phyloP scores from a whole-genome alignment of 2,329 filamentous ascomycete genomes.

The Paracorniculantispora psalliotae region DNA sequence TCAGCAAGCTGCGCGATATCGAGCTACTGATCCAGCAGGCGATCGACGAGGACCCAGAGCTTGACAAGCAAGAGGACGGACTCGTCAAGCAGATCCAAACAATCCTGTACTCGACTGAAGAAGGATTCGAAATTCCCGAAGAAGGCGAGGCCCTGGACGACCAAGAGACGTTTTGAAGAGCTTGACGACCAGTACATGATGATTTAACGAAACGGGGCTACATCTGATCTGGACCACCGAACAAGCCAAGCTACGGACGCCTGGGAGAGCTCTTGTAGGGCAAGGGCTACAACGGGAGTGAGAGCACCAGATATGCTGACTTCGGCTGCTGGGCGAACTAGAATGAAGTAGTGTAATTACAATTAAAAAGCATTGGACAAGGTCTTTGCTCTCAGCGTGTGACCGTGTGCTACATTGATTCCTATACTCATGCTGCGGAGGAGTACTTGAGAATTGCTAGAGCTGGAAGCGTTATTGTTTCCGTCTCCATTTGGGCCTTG shows the following conservation, averaged over 20 bases:
- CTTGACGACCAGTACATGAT: neutral
- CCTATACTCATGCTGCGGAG: no score
- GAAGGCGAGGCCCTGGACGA: conserved; percentile 68
- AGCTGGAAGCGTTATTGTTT: no score
- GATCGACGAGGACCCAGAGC: conserved; percentile 83
- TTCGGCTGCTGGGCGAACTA: neutral
- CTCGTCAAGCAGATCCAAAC: conserved; percentile 94
- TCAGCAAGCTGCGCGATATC: conserved; percentile 96
- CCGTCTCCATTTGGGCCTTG: no score
- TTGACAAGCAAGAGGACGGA: conserved; percentile 90
- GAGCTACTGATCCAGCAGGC: conserved; percentile 91
- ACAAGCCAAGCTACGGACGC: neutral
- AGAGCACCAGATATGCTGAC: neutral
- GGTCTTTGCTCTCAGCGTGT: neutral
- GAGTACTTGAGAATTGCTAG: no score
- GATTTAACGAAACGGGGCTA: conserved; percentile 9
- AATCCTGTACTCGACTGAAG: conserved; percentile 96
- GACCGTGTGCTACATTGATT: no score
- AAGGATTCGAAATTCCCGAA: conserved; percentile 83
- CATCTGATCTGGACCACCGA: conserved; percentile 6
- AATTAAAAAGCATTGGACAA: conserved; percentile 8
- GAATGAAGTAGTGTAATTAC: conserved; percentile 10
- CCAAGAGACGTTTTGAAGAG: conserved; percentile 68
- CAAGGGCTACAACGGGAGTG: neutral
- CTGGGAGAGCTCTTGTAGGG: neutral